phyloP scores from a whole-genome alignment of 2,329 filamentous ascomycete species.

The Ophiostoma pallidulum region DNA sequence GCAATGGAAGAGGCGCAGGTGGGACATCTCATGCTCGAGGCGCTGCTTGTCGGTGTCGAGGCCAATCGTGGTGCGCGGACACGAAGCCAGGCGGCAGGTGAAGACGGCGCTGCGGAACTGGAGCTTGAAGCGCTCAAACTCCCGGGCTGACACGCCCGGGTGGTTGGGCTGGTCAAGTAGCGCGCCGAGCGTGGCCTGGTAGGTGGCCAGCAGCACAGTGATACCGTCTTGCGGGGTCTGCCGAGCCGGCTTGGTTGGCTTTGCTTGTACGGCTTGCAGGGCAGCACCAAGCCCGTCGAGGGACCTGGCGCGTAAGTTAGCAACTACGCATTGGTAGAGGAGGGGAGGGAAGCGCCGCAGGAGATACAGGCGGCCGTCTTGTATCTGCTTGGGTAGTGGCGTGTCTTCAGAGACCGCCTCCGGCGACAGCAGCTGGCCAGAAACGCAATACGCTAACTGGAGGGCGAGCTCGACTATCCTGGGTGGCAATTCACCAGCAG shows the following conservation, averaged over 20 bases:
- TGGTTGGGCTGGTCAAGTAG: background rate
- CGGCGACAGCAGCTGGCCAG: too few species aligned
- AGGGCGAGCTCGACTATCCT: too few species aligned
- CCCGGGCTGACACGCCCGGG: background rate
- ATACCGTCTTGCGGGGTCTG: background rate
- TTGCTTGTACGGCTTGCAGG: too few species aligned
- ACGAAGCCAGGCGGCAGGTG: constrained; percentile 4
- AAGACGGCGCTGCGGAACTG: constrained; percentile 2
- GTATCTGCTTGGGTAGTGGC: constrained; percentile 22
- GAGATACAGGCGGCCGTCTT: constrained; percentile 14
- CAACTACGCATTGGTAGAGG: background rate
- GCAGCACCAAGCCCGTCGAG: background rate
- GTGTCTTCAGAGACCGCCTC: background rate
- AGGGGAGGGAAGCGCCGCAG: background rate
- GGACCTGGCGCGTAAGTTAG: background rate
- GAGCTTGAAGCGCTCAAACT: constrained; percentile 9
- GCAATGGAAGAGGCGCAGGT: constrained; percentile 4
- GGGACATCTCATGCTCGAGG: constrained; percentile 5
- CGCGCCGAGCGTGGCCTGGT: background rate
- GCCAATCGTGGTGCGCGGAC: constrained; percentile 4
- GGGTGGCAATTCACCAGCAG: too few species aligned
- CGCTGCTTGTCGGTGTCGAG: background rate
- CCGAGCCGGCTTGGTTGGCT: background rate
- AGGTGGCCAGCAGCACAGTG: background rate
- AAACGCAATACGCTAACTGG: too few species aligned